phyloP scores from a whole-genome alignment of 768 basidiomycete species.

The Amanita pallidorosea region DNA sequence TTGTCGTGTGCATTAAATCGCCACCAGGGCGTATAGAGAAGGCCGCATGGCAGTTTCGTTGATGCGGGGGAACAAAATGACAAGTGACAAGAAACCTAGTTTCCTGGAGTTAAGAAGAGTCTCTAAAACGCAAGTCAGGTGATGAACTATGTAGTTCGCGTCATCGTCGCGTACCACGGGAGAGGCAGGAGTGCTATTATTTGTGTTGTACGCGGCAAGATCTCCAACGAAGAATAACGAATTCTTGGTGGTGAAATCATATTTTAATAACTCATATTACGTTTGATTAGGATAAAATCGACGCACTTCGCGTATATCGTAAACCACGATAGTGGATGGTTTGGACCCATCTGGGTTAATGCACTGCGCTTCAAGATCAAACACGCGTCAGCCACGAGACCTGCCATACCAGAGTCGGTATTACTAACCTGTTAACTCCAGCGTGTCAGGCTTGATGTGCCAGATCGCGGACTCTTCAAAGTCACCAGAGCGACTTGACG shows the following conservation, averaged over 20 bases:
- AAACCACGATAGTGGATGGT: slow-evolving; percentile 27
- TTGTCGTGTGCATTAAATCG: no score
- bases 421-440: slow-evolving; percentile 27
- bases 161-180: slow-evolving; percentile 20
- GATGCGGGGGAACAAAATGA: no score
- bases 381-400: not conserved
- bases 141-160: not conserved
- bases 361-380: slow-evolving; percentile 33
- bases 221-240: slow-evolving; percentile 33
- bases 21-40: no score
- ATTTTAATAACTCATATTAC: no score
- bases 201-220: slow-evolving; percentile 25
- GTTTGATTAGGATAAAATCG: no score
- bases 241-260: slow-evolving; percentile 17
- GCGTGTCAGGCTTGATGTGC: slow-evolving; percentile 25
- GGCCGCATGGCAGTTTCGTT: no score
- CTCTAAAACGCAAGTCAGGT: not conserved
- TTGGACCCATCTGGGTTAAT: slow-evolving; percentile 32
- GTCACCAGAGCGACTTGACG: slow-evolving; percentile 2
- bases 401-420: not conserved
- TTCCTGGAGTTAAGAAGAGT: not conserved
- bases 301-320: slow-evolving; percentile 21
- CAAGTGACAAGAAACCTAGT: not conserved
- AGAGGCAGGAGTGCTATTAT: slow-evolving; percentile 18
- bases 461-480: slow-evolving; percentile 37